phyloP scores from a whole-genome alignment of 164 flowering plant genomes.

The Vitis labrusca region DNA sequence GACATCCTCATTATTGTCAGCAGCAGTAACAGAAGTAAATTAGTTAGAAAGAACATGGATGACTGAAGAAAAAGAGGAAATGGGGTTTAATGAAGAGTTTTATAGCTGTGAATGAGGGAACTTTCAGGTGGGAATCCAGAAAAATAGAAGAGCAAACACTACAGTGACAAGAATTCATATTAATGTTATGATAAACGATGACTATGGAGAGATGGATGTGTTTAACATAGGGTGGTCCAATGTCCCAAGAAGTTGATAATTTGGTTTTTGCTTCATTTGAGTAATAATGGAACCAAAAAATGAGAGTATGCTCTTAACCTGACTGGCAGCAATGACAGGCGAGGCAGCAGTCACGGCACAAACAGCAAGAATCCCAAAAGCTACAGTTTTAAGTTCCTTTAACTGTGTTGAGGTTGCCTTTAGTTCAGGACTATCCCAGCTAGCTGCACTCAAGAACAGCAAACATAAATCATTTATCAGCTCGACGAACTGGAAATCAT shows the following conservation, averaged over 20 bases:
- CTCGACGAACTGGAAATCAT: neutral
- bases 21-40: too few relatives aligned
- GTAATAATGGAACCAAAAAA: neutral
- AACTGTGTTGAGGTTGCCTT: constrained; percentile 26
- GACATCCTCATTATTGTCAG: too few relatives aligned
- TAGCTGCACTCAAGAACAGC: constrained; percentile 23
- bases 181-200: too few relatives aligned
- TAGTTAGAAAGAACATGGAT: too few relatives aligned
- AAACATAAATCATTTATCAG: constrained; percentile 2
- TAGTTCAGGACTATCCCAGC: constrained; percentile 12
- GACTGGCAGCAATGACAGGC: constrained; percentile 78
- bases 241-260: neutral
- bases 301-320: constrained; percentile 34
- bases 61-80: too few relatives aligned
- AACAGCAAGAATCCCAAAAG: constrained; percentile 78
- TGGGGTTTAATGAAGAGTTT: too few relatives aligned
- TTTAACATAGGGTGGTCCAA: neutral
- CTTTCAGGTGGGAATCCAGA: neutral
- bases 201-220: too few relatives aligned
- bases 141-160: neutral
- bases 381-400: constrained; percentile 52
- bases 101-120: too few relatives aligned
- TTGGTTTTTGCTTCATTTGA: neutral
- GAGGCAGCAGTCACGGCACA: constrained; percentile 74
- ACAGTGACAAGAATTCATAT: neutral